Conservation (phyloP, 129 eudicot genomes). For the Artemisia tridentata region DNA sequence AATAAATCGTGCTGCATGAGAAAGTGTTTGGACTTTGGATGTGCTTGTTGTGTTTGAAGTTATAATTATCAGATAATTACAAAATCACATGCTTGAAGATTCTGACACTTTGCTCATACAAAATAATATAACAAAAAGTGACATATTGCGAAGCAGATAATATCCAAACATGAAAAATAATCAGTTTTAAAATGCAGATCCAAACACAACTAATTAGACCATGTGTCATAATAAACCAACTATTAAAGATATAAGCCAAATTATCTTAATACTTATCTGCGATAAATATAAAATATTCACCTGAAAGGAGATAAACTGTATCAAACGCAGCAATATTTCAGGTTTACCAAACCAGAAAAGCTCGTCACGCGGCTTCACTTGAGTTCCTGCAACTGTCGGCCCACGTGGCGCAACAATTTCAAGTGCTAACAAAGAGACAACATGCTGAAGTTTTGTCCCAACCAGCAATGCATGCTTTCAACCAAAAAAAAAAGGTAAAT, state of each 20-base stretch:
- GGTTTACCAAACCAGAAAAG: slow-evolving; percentile 99
- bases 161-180: too few relatives aligned
- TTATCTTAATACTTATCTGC: neutral
- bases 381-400: slow-evolving; percentile 57
- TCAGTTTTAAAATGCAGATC: too few relatives aligned
- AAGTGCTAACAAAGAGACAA: slow-evolving; percentile 89
- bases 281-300: slow-evolving; percentile 34
- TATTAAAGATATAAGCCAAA: neutral
- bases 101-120: too few relatives aligned
- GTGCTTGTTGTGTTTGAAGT: too few relatives aligned
- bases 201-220: neutral
- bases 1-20: too few relatives aligned
- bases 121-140: too few relatives aligned
- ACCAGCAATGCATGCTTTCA: slow-evolving; percentile 83
- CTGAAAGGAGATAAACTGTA: slow-evolving; percentile 98
- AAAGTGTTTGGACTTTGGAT: too few relatives aligned
- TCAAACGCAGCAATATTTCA: slow-evolving; percentile 71
- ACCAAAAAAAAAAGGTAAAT: slow-evolving; percentile 11
- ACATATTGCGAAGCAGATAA: too few relatives aligned
- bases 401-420: slow-evolving; percentile 76
- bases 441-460: slow-evolving; percentile 97
- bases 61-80: too few relatives aligned
- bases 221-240: neutral
- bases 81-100: too few relatives aligned
- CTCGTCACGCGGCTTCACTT: slow-evolving; percentile 91